Percentiles rank a stretch among this genome's conserved stretches.
These are phyloP conservation scores for Musa troglodytarum DNA, from an alignment of 176 grass and related monocot species.

Conservation along the genomic window DNA sequence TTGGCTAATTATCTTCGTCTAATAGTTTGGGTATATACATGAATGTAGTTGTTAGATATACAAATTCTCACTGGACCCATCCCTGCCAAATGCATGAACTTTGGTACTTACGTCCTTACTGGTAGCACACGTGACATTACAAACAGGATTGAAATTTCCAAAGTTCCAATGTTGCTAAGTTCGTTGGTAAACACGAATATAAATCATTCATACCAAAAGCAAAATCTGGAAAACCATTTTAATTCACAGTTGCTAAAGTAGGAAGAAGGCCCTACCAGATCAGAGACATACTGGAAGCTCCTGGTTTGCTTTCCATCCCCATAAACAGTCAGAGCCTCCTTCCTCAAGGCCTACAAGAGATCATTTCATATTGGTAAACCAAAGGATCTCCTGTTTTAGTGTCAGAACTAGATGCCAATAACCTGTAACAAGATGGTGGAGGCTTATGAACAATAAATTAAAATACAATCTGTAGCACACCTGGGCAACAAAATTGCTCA, in stretches of 20 bases:
- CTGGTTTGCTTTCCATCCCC: slow-evolving; percentile 87
- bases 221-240: slow-evolving; percentile 7
- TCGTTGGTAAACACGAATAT: slow-evolving; percentile 6
- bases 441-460: slow-evolving; percentile 10
- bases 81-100: background rate
- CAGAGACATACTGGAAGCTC: slow-evolving; percentile 95
- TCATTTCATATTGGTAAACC: background rate
- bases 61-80: background rate
- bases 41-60: background rate
- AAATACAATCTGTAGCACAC: slow-evolving; percentile 25
- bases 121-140: background rate
- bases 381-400: background rate
- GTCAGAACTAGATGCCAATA: background rate
- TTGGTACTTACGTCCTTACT: background rate
- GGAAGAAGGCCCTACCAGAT: slow-evolving; percentile 48
- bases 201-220: background rate
- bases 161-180: background rate
- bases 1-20: background rate
- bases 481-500: slow-evolving; percentile 97
- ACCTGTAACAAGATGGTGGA: background rate
- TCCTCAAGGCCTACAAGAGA: slow-evolving; percentile 42
- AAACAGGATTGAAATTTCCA: background rate
- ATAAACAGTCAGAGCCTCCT: slow-evolving; percentile 75
- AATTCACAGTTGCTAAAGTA: slow-evolving; percentile 1
- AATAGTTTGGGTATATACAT: background rate